Conservation (phyloP, 345 rosid genomes). For the Dovyalis caffra region DNA sequence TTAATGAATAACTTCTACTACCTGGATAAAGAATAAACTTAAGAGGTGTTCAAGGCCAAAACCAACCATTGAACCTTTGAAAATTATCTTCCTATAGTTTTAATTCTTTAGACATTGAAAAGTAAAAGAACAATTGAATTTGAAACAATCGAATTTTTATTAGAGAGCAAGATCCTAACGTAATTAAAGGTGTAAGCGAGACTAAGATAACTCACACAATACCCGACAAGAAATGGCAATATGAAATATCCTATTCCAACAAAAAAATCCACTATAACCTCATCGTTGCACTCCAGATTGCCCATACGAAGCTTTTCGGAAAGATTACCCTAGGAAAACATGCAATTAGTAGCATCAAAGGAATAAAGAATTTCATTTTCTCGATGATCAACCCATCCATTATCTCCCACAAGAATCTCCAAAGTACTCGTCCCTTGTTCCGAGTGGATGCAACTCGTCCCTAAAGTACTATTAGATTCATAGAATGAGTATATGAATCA, state of each 20-base stretch:
- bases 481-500: background rate
- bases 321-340: slow-evolving; percentile 99
- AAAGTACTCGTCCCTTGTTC: slow-evolving; percentile 80
- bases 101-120: background rate
- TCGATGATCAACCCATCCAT: slow-evolving; percentile 86
- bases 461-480: no score
- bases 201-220: no score
- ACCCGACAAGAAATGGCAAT: no score
- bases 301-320: no score
- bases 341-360: slow-evolving; percentile 88
- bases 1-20: background rate
- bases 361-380: slow-evolving; percentile 88
- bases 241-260: slow-evolving; percentile 92
- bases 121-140: no score
- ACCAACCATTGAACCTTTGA: no score
- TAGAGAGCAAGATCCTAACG: no score
- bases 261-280: slow-evolving; percentile 77
- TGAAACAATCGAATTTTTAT: background rate
- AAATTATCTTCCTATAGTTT: background rate
- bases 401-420: slow-evolving; percentile 78
- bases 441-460: slow-evolving; percentile 69
- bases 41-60: no score
- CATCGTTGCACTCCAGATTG: slow-evolving; percentile 54
- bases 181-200: no score
- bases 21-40: no score